Percentiles rank a stretch among this genome's conserved stretches.
phyloP scores from a whole-genome alignment of 2,329 filamentous ascomycete genomes.

The Podosphaera leucotricha region DNA sequence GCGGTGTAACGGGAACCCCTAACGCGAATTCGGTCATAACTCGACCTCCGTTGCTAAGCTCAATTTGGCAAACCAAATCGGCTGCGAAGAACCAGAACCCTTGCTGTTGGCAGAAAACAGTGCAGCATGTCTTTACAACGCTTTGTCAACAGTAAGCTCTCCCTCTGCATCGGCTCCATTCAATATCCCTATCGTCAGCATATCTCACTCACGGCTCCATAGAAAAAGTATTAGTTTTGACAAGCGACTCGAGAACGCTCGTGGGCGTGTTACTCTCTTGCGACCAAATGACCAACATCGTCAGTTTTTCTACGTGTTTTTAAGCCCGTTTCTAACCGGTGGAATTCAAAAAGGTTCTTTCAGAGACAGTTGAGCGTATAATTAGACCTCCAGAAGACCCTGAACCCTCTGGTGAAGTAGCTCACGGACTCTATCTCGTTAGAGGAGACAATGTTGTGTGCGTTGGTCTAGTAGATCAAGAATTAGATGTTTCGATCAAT shows the following conservation, averaged over 20 bases:
- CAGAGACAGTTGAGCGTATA: conserved; percentile 65
- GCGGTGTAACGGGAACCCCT: no score
- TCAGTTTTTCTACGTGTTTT: conserved; percentile 16
- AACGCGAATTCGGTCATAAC: no score
- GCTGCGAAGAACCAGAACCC: not conserved
- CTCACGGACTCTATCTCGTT: conserved; percentile 74
- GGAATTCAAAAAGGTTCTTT: conserved; percentile 35
- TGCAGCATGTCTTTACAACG: conserved; percentile 25
- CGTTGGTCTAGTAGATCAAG: conserved; percentile 73
- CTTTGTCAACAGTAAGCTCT: conserved; percentile 28
- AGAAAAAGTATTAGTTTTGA: conserved; percentile 87
- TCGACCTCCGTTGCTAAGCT: not conserved
- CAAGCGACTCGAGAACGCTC: conserved; percentile 71
- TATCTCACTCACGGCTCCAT: conserved; percentile 1
- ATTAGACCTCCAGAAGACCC: conserved; percentile 68
- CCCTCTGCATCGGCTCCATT: not conserved
- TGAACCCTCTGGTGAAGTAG: conserved; percentile 57
- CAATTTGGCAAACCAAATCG: not conserved
- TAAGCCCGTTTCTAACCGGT: not conserved
- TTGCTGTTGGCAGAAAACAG: not conserved
- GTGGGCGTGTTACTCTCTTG: conserved; percentile 64
- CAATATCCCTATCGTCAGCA: not conserved
- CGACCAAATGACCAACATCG: conserved; percentile 80
- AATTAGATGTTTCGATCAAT: conserved; percentile 71
- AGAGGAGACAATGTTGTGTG: conserved; percentile 86